Evolutionary conservation across 257 asterid species (phyloP), one percentile per base, ranked within the genome.

Genomic region (Solanum arcanum): DNA sequence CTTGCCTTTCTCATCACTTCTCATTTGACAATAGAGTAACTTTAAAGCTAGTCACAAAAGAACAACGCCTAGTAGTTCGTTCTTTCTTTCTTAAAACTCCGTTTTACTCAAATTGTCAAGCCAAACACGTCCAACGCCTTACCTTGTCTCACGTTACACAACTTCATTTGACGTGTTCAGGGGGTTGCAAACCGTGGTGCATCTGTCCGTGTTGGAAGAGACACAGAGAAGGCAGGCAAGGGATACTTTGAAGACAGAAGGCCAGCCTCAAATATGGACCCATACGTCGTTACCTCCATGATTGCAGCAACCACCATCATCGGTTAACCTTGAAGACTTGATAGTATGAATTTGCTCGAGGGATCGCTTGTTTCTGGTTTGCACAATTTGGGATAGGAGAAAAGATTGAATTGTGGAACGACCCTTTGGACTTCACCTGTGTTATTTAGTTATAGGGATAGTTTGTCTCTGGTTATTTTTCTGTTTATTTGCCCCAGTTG

Each of bases 101-200:
- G 27, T 62, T 95, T 6, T 37, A 37, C 2, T 37, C 39, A 37
- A 37, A 37, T 37, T 37, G 39, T 95, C 86, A 86, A 88, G 89
- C 83, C 15, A 47, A 16, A 25, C 3, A 64, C 25, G 5, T 78
- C 66, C 42, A 27, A 27, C 42, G 6, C 27, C 42, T 78, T 78
- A 46, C 35, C 27, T 18, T 46, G 42, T 80, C 25, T 47, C 4
- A 12, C 49, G 0, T 12, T 64, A 13, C 25, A 29, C 44, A 44
- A 64, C 66, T 27, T 35, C 56, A 23, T 42, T 21, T 41, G 16
- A 16, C 16, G 9, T 74, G 29, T 29, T 78, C 88, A 96, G 99
- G 98, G 99, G 1, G 99, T 96, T 33, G 99, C 99, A 6, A 94
- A 96, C 92, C 98, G 99, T 9, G 98, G 99, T 60, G 98, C 98